Evolutionary conservation across 2,329 filamentous ascomycete species (phyloP).

Genomic region (Aspergillus novoparasiticus): DNA sequence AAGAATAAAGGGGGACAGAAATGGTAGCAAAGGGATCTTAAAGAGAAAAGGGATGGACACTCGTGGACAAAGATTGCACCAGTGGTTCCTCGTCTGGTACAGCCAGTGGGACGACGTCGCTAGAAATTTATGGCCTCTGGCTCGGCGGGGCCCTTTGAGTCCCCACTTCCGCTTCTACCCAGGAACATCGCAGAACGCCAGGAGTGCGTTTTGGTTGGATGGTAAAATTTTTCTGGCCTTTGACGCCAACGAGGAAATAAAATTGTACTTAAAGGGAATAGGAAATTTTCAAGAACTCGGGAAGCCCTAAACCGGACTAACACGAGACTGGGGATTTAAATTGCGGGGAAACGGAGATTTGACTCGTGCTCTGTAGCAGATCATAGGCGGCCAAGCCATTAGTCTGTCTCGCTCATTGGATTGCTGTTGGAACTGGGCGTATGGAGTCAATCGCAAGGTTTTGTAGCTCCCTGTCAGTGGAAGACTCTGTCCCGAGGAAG

Average conservation of each 20-base stretch:
- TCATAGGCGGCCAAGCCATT: conserved; percentile 11
- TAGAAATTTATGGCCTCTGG: conserved; percentile 20
- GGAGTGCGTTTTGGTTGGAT: not conserved
- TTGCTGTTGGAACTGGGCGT: not conserved
- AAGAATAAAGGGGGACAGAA: not conserved
- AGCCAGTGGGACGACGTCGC: conserved; percentile 13
- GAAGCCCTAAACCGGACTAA: not conserved
- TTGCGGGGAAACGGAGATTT: conserved; percentile 11
- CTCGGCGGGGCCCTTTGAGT: conserved; percentile 11
- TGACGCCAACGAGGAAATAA: not conserved
- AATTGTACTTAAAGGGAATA: not conserved
- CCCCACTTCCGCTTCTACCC: conserved; percentile 10
- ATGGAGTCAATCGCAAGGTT: not conserved
- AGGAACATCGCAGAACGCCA: not conserved
- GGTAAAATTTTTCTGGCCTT: not conserved
- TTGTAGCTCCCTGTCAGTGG: not conserved
- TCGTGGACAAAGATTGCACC: conserved; percentile 4
- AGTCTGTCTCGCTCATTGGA: conserved; percentile 6
- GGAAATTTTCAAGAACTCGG: not conserved
- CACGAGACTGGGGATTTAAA: conserved; percentile 8
- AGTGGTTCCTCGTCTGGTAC: conserved; percentile 7
- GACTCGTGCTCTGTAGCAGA: conserved; percentile 6
- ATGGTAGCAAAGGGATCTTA: not conserved
- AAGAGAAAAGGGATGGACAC: not conserved
- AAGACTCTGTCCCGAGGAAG: not conserved